These are phyloP conservation scores for Piromyces sp. DNA, from an alignment of 192 early-diverging fungal genomes.

Conservation along the genomic window DNA sequence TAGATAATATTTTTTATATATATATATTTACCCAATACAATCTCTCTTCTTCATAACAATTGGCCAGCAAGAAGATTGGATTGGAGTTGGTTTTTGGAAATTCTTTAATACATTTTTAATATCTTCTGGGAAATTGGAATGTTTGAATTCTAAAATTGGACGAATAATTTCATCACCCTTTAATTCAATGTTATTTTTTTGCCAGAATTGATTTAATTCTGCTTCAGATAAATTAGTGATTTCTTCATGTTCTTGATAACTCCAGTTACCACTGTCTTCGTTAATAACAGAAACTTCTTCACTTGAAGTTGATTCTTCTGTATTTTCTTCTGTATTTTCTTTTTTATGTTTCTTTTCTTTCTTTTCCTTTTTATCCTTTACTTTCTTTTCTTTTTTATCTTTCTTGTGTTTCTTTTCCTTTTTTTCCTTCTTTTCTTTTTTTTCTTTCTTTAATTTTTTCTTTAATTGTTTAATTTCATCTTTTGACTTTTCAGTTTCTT, in stretches of 20 bases:
- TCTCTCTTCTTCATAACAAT: slow-evolving; percentile 63
- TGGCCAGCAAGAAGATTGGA: slow-evolving; percentile 90
- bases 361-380: slow-evolving; percentile 16
- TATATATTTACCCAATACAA: slow-evolving; percentile 42
- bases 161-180: slow-evolving; percentile 12
- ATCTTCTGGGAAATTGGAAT: slow-evolving; percentile 48
- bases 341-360: not conserved
- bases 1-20: too few relatives aligned
- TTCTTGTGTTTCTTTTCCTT: slow-evolving; percentile 17
- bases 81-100: slow-evolving; percentile 76
- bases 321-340: not conserved
- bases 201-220: slow-evolving; percentile 12
- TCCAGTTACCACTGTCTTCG: slow-evolving; percentile 12
- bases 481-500: not conserved
- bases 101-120: slow-evolving; percentile 42
- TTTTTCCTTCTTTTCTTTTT: slow-evolving; percentile 5
- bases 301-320: not conserved
- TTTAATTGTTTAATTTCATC: not conserved
- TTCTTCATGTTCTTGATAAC: slow-evolving; percentile 7
- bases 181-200: slow-evolving; percentile 17
- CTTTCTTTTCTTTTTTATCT: slow-evolving; percentile 12
- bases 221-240: slow-evolving; percentile 2
- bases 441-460: slow-evolving; percentile 9
- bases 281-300: slow-evolving; percentile 12
- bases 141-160: slow-evolving; percentile 58